Evolutionary conservation across 2,329 filamentous ascomycete species (phyloP).

Genomic region (Clarireedia paspali): DNA sequence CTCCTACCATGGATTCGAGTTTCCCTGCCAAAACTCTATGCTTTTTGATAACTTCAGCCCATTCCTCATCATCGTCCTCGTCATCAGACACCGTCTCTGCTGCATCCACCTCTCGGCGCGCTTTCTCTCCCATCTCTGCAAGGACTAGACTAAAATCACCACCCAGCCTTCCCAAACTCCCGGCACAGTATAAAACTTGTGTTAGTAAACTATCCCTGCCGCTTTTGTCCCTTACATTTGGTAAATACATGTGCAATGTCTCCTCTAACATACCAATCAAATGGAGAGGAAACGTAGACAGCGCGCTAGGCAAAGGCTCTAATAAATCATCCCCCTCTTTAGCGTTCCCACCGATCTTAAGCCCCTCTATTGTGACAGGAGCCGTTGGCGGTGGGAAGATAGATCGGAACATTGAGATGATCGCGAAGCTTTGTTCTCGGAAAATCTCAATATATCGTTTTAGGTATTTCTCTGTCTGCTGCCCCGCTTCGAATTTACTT

Average conservation of each 20-base stretch:
- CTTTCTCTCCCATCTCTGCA: constrained; percentile 42
- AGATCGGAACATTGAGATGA: constrained; percentile 88
- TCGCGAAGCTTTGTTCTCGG: constrained; percentile 92
- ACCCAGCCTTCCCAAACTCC: constrained; percentile 80
- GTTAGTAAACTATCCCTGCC: constrained; percentile 83
- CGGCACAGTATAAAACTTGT: constrained; percentile 87
- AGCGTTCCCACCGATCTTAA: constrained; percentile 12
- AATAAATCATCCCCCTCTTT: constrained; percentile 34
- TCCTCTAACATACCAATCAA: constrained; percentile 74
- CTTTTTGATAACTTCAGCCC: constrained; percentile 83
- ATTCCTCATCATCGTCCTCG: constrained; percentile 48
- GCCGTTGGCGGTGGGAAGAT: constrained; percentile 57
- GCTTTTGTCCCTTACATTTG: constrained; percentile 70
- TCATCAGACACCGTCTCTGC: constrained; percentile 37
- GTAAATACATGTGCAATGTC: constrained; percentile 68
- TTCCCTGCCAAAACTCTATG: constrained; percentile 79
- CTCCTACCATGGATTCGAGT: constrained; percentile 59
- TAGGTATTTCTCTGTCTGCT: constrained; percentile 88
- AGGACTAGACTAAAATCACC: constrained; percentile 90
- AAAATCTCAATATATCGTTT: constrained; percentile 98
- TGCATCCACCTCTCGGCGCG: constrained; percentile 28
- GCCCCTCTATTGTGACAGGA: constrained; percentile 13
- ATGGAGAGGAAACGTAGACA: constrained; percentile 79
- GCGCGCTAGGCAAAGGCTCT: constrained; percentile 61
- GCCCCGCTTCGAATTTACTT: constrained; percentile 57